These are phyloP conservation scores for Pseudogymnoascus sp. DNA, from an alignment of 2,329 filamentous ascomycete genomes.

Conservation along the genomic window DNA sequence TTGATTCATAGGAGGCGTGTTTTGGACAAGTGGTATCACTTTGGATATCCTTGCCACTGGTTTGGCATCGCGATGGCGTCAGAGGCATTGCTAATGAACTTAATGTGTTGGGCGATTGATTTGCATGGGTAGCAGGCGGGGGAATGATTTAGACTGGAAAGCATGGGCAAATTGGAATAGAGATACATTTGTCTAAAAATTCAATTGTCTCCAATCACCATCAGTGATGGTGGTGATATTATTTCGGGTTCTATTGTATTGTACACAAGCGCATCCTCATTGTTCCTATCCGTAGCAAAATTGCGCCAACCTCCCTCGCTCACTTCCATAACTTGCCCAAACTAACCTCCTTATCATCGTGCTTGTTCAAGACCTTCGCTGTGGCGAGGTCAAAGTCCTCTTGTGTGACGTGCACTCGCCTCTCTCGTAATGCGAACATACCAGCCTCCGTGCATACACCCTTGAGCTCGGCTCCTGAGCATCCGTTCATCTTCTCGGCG, in stretches of 20 bases:
- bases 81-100: neutral
- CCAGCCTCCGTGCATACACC: conserved; percentile 97
- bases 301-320: conserved; percentile 6
- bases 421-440: conserved; percentile 94
- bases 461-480: conserved; percentile 94
- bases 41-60: conserved; percentile 3
- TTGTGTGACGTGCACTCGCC: conserved; percentile 95
- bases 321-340: conserved; percentile 83
- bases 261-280: conserved; percentile 7
- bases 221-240: neutral
- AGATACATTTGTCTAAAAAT: neutral
- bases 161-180: neutral
- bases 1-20: neutral
- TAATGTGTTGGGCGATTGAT: neutral
- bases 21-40: neutral
- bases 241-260: conserved; percentile 6
- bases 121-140: conserved; percentile 3
- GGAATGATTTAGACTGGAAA: neutral
- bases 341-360: conserved; percentile 95
- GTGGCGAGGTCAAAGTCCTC: conserved; percentile 98
- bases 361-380: conserved; percentile 98
- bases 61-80: conserved; percentile 1
- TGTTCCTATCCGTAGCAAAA: conserved; percentile 1
- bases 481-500: conserved; percentile 99
- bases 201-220: neutral